Evolutionary conservation across 2,329 filamentous ascomycete genomes (phyloP).

Genomic region (Arthrobotrys megalospora): DNA sequence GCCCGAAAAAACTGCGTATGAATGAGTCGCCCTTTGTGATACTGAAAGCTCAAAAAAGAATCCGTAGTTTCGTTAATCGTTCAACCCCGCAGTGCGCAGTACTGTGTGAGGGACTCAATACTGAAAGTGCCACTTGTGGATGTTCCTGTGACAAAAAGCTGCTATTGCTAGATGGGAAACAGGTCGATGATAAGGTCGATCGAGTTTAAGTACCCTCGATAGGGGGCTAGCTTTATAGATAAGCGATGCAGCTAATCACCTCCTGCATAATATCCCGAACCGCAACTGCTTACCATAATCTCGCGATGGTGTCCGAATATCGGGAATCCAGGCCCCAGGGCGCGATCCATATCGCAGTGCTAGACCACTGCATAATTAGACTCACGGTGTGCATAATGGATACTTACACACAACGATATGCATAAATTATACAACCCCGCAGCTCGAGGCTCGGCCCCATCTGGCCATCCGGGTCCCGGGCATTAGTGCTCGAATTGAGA

Average conservation of each 20-base stretch:
- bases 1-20: not conserved
- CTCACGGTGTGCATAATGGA: not conserved
- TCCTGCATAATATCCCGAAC: slow-evolving; percentile 18
- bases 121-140: not conserved
- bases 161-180: not conserved
- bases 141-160: not conserved
- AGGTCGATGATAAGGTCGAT: not conserved
- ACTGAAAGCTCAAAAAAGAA: not conserved
- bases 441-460: not conserved
- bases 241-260: slow-evolving; percentile 17
- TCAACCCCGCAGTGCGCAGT: not conserved
- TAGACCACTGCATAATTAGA: not conserved
- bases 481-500: slow-evolving; percentile 22
- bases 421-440: not conserved
- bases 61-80: not conserved
- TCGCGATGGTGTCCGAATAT: slow-evolving; percentile 4
- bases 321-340: slow-evolving; percentile 9
- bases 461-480: not conserved
- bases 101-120: not conserved
- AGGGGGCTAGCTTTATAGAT: slow-evolving; percentile 14
- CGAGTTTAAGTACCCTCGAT: slow-evolving; percentile 5
- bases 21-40: not conserved
- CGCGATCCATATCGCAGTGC: not conserved
- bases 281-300: slow-evolving; percentile 6
- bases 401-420: not conserved